Base-by-base conservation (phyloP, 306 rosid species). In the Carpinus fangiana region DNA sequence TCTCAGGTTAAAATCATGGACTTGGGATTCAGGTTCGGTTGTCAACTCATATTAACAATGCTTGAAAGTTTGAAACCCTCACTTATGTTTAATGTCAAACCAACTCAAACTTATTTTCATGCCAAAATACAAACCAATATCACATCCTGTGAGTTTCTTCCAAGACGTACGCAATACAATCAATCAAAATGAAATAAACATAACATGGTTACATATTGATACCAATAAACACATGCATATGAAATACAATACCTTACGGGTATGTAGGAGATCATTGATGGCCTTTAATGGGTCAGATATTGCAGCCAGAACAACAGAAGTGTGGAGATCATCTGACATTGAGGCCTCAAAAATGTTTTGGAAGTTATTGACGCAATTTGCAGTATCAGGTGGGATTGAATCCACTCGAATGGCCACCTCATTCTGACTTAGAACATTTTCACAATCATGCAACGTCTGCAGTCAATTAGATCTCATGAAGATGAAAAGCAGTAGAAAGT, bases 251-350 rank as follows among this genome's bases (percentile, higher is more conserved):
- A 92, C 99, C 98, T 91, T 87, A 11, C 93, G 97, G 50, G 98
- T 91, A 79, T 88, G 93, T 55, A 95, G 85, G 76, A 95, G 86
- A 87, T 95, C 99, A 80, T 95, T 95, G 56, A 91, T 90, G 70
- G 80, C 85, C 83, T 95, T 95, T 73, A 95, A 84, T 51, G 98
- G 98, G 43, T 93, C 99, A 73, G 97, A 93, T 41, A 95, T 72
- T 56, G 91, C 90, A 47, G 97, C 97, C 79, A 95, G 86, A 64
- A 89, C 93, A 76, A 85, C 97, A 36, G 97, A 76, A 75, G 98
- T 93, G 81, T 88, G 98, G 85, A 95, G 92, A 87, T 95, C 98
- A 85, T 93, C 99, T 0, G 93, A 90, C 97, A 95, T 93, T 46
- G 99, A 93, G 74, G 92, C 79, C 82, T 81, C 61, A 76, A 91